Conservation (phyloP, 805 yeast species). For the Kodamaea jinghongensis region DNA sequence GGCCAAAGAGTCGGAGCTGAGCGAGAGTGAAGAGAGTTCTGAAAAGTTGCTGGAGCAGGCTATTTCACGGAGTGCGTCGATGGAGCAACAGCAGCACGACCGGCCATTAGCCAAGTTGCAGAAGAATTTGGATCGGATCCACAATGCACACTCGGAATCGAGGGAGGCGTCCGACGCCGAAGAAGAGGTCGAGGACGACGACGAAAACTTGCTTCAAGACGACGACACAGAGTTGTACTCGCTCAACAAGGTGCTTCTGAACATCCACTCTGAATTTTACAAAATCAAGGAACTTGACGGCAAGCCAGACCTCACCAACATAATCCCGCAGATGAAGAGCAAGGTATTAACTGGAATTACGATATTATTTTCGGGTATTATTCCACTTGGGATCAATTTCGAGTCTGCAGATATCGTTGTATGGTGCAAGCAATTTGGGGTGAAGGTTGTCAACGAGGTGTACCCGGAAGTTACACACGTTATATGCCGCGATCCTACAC, state of each 20-base stretch:
- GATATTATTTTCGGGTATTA: constrained; percentile 82
- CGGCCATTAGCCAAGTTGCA: constrained; percentile 85
- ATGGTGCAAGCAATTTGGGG: constrained; percentile 94
- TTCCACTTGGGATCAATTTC: constrained; percentile 75
- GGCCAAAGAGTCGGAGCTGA: neutral
- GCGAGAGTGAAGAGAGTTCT: constrained; percentile 18
- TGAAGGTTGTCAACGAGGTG: constrained; percentile 70
- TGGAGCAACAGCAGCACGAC: constrained; percentile 78
- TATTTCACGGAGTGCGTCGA: constrained; percentile 60
- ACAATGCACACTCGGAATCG: constrained; percentile 18
- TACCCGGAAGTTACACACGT: constrained; percentile 80
- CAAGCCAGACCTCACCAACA: constrained; percentile 60
- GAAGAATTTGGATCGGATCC: constrained; percentile 59
- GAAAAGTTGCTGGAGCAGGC: constrained; percentile 54
- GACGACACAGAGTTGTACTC: constrained; percentile 75
- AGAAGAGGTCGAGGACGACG: constrained; percentile 28
- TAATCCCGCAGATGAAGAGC: constrained; percentile 72
- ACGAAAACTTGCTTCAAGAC: constrained; percentile 61
- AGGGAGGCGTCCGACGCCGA: constrained; percentile 24
- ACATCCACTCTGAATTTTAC: constrained; percentile 70
- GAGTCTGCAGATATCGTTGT: constrained; percentile 82
- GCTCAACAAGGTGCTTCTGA: constrained; percentile 57
- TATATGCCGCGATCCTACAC: constrained; percentile 69
- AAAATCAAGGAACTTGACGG: constrained; percentile 17
- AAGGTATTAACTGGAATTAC: constrained; percentile 65